Conservation (phyloP, 495 filamentous ascomycete species). For the Trichocladium antarcticum region DNA sequence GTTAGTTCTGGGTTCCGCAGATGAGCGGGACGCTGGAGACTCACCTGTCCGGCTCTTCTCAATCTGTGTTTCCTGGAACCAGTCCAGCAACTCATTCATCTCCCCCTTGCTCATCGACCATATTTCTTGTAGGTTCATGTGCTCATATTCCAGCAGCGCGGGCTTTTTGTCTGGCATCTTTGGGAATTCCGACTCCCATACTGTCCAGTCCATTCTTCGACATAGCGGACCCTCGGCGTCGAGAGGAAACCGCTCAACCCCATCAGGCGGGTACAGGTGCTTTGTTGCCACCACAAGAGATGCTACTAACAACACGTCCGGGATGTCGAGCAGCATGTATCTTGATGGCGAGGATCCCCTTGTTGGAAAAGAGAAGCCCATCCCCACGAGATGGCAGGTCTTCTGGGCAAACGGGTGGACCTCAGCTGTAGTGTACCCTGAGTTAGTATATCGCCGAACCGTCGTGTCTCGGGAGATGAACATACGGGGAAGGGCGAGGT, state of each 20-base stretch:
- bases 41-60: slow-evolving; percentile 35
- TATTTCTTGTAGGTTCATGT: slow-evolving; percentile 55
- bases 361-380: slow-evolving; percentile 46
- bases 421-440: slow-evolving; percentile 31
- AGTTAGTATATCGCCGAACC: slow-evolving; percentile 10
- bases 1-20: background rate
- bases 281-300: slow-evolving; percentile 72
- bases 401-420: slow-evolving; percentile 52
- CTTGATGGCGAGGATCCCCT: background rate
- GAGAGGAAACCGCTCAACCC: slow-evolving; percentile 43
- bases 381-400: slow-evolving; percentile 45
- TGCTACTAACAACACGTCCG: slow-evolving; percentile 61
- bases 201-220: slow-evolving; percentile 56
- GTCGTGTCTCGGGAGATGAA: background rate
- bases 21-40: background rate
- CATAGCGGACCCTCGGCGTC: slow-evolving; percentile 49
- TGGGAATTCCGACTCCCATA: slow-evolving; percentile 51
- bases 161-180: slow-evolving; percentile 18
- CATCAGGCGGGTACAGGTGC: slow-evolving; percentile 65
- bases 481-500: slow-evolving; percentile 69
- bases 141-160: slow-evolving; percentile 19
- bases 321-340: slow-evolving; percentile 37
- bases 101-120: slow-evolving; percentile 55
- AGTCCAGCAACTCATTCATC: slow-evolving; percentile 76
- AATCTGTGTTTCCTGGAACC: slow-evolving; percentile 70